phyloP scores from a whole-genome alignment of 2,329 filamentous ascomycete species.

The Decorospora gaudefroyi region DNA sequence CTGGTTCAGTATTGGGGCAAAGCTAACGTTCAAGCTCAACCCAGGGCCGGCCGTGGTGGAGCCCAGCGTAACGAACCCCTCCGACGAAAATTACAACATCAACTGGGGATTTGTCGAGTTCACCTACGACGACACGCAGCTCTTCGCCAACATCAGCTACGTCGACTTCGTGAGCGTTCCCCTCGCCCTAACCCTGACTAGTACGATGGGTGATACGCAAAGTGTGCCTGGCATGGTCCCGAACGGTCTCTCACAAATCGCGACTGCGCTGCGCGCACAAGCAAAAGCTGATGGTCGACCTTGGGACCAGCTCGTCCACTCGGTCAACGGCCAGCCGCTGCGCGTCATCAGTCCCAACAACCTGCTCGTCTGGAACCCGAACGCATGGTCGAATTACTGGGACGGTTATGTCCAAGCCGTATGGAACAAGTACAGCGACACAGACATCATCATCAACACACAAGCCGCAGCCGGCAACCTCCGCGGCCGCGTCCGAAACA shows the following conservation, averaged over 20 bases:
- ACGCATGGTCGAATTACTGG: constrained; percentile 58
- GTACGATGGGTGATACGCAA: constrained; percentile 47
- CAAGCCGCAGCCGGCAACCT: constrained; percentile 64
- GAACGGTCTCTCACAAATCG: constrained; percentile 62
- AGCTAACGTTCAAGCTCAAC: constrained; percentile 71
- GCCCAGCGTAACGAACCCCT: constrained; percentile 69
- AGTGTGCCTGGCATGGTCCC: constrained; percentile 61
- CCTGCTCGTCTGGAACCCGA: constrained; percentile 52
- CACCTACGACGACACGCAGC: constrained; percentile 53
- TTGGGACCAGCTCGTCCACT: constrained; percentile 65
- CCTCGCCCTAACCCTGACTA: constrained; percentile 52
- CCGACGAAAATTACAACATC: constrained; percentile 54
- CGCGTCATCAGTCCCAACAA: constrained; percentile 54
- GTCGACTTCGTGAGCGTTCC: constrained; percentile 71
- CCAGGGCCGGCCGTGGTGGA: constrained; percentile 74
- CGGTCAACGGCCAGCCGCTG: constrained; percentile 43
- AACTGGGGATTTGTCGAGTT: constrained; percentile 56
- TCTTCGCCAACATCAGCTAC: constrained; percentile 65
- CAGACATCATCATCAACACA: constrained; percentile 64
- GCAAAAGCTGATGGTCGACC: constrained; percentile 57
- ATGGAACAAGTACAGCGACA: constrained; percentile 54
- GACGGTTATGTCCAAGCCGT: constrained; percentile 58
- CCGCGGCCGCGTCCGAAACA: constrained; percentile 53
- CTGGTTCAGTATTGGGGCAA: constrained; percentile 67
- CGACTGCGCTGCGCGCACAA: constrained; percentile 60